Conservation (phyloP, 2,329 filamentous ascomycete species). For the Penicillium sp. region DNA sequence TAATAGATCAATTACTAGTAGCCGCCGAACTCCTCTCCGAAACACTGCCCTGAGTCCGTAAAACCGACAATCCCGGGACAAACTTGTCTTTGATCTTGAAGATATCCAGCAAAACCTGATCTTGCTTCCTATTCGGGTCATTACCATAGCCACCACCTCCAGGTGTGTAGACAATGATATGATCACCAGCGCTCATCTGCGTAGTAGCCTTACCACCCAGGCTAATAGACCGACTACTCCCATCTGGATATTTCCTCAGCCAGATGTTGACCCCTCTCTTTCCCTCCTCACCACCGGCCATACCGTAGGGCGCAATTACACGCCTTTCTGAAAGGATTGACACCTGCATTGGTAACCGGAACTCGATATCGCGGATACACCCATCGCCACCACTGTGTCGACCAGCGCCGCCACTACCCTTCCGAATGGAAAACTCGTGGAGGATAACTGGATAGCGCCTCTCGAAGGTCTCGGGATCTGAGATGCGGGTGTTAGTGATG, state of each 20-base stretch:
- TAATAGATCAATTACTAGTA: constrained; percentile 5
- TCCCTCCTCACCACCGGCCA: constrained; percentile 73
- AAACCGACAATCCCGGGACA: constrained; percentile 4
- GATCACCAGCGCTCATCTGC: constrained; percentile 51
- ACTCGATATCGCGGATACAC: constrained; percentile 74
- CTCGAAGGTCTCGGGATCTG: constrained; percentile 73
- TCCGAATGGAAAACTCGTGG: constrained; percentile 61
- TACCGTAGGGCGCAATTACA: constrained; percentile 70
- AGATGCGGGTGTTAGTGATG: constrained; percentile 80
- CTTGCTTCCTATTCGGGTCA: constrained; percentile 2
- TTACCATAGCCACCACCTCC: constrained; percentile 37
- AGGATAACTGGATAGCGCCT: constrained; percentile 68
- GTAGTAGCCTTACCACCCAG: constrained; percentile 57
- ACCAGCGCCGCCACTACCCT: constrained; percentile 59
- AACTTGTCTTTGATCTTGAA: constrained; percentile 8
- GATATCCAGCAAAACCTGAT: constrained; percentile 1
- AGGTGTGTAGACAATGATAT: constrained; percentile 55
- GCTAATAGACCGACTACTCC: constrained; percentile 47
- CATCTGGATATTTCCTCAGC: constrained; percentile 65
- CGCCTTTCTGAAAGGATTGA: constrained; percentile 70
- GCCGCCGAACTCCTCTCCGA: constrained; percentile 5
- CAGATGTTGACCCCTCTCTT: constrained; percentile 76
- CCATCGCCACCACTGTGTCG: constrained; percentile 67
- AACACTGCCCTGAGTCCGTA: constrained; percentile 7
- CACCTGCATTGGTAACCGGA: constrained; percentile 70